phyloP scores from a whole-genome alignment of 371 early-diverging fungal species.

The Mortierella sp. region DNA sequence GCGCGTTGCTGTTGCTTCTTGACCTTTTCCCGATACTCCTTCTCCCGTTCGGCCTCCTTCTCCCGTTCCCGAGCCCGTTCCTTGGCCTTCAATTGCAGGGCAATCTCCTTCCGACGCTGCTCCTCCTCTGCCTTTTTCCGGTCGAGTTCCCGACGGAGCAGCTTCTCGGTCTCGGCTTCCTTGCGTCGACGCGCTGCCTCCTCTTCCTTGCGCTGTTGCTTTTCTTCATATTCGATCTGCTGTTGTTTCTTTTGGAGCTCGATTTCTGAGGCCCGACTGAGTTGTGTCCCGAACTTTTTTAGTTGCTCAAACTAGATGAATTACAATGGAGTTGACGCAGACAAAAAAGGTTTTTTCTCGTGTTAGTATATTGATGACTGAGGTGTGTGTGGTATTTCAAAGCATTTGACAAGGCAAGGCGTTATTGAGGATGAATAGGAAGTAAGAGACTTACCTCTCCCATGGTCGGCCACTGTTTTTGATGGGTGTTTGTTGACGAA shows the following conservation, averaged over 20 bases:
- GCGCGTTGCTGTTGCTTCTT: conserved; percentile 32
- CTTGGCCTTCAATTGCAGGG: conserved; percentile 39
- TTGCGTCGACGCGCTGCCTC: conserved; percentile 35
- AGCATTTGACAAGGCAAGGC: too few species aligned
- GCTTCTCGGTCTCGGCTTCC: conserved; percentile 34
- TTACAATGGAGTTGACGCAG: not conserved
- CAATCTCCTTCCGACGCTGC: conserved; percentile 28
- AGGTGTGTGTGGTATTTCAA: not conserved
- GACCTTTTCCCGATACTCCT: conserved; percentile 24
- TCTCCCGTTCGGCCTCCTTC: conserved; percentile 32
- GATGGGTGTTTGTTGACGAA: not conserved
- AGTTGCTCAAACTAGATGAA: conserved; percentile 48
- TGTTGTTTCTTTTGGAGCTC: conserved; percentile 52
- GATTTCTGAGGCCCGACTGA: conserved; percentile 36
- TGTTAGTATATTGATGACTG: not conserved
- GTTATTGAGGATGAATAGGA: not conserved
- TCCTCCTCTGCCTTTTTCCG: conserved; percentile 45
- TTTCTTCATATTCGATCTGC: conserved; percentile 38
- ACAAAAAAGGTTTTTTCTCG: not conserved
- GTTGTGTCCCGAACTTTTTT: conserved; percentile 45
- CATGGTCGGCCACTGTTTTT: not conserved
- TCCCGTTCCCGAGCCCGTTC: conserved; percentile 40
- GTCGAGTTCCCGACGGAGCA: conserved; percentile 35
- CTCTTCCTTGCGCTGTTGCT: conserved; percentile 43
- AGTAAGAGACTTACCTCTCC: not conserved